Conservation (phyloP, 345 rosid genomes). For the Sisymbrium irio region DNA sequence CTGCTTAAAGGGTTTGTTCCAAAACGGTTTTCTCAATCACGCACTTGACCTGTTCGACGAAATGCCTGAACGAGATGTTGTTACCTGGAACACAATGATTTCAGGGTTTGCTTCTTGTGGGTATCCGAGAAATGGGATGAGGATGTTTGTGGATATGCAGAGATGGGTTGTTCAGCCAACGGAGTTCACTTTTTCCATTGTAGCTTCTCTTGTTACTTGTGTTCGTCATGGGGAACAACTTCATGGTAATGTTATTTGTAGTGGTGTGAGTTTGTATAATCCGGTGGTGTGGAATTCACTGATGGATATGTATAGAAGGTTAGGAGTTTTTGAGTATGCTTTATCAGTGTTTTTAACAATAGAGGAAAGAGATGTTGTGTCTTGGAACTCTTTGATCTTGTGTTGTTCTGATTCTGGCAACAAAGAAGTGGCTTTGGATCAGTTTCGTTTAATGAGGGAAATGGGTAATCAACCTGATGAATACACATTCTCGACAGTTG, state of each 20-base stretch:
- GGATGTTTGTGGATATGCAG: conserved; percentile 54
- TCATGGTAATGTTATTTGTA: conserved; percentile 55
- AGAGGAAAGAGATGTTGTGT: conserved; percentile 51
- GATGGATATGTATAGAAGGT: conserved; percentile 64
- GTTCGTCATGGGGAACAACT: conserved; percentile 54
- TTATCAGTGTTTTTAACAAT: conserved; percentile 49
- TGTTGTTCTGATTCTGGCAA: conserved; percentile 47
- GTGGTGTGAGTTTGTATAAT: conserved; percentile 39
- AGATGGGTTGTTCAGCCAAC: conserved; percentile 41
- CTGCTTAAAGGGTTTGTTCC: conserved; percentile 45
- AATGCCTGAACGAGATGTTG: conserved; percentile 69
- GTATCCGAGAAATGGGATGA: conserved; percentile 34
- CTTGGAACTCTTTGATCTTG: conserved; percentile 73
- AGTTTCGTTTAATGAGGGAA: conserved; percentile 48
- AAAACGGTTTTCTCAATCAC: conserved; percentile 16
- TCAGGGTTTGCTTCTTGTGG: conserved; percentile 51
- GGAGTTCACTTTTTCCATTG: conserved; percentile 56
- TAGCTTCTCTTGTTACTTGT: conserved; percentile 46
- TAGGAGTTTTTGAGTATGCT: conserved; percentile 51
- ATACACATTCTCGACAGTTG: conserved; percentile 47
- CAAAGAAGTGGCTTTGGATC: conserved; percentile 44
- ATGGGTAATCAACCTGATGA: conserved; percentile 49
- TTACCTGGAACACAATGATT: conserved; percentile 71
- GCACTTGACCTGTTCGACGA: conserved; percentile 54
- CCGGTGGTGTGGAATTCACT: conserved; percentile 70